Percentiles rank a stretch among this genome's conserved stretches.
These are phyloP conservation scores for Agastache rugosa DNA, from an alignment of 257 asterid genomes.

Conservation along the genomic window DNA sequence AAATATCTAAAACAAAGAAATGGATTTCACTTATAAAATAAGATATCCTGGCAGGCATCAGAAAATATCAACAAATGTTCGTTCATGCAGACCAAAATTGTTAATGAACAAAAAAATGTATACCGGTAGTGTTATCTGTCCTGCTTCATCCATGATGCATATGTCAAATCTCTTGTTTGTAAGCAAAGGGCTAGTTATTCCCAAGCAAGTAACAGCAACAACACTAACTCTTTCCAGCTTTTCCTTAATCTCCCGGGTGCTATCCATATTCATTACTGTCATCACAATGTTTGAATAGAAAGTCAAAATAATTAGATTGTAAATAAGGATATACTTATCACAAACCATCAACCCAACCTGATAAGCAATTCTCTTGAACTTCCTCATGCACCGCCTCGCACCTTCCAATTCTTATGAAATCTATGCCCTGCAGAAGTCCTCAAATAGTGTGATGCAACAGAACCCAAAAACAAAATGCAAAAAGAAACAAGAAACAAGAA, in stretches of 20 bases:
- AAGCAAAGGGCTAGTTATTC: constrained; percentile 87
- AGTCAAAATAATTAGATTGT: constrained; percentile 28
- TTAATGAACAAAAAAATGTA: constrained; percentile 13
- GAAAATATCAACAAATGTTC: constrained; percentile 21
- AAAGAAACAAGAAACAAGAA: constrained; percentile 16
- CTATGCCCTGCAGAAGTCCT: constrained; percentile 66
- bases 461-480: constrained; percentile 18
- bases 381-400: constrained; percentile 85
- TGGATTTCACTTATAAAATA: background rate
- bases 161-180: constrained; percentile 82
- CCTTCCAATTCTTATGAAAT: constrained; percentile 92
- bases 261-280: constrained; percentile 61
- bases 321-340: constrained; percentile 28
- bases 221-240: constrained; percentile 74
- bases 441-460: constrained; percentile 36
- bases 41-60: constrained; percentile 1
- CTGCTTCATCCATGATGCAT: constrained; percentile 99
- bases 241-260: constrained; percentile 66
- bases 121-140: constrained; percentile 97
- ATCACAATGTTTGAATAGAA: constrained; percentile 35
- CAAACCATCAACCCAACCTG: constrained; percentile 56
- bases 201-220: constrained; percentile 96
- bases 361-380: constrained; percentile 72
- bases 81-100: background rate
- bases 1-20: background rate